Percentiles rank a stretch among this genome's conserved stretches.
These are phyloP conservation scores for Leucocoprinus leucothites DNA, from an alignment of 768 basidiomycete species.

Conservation along the genomic window DNA sequence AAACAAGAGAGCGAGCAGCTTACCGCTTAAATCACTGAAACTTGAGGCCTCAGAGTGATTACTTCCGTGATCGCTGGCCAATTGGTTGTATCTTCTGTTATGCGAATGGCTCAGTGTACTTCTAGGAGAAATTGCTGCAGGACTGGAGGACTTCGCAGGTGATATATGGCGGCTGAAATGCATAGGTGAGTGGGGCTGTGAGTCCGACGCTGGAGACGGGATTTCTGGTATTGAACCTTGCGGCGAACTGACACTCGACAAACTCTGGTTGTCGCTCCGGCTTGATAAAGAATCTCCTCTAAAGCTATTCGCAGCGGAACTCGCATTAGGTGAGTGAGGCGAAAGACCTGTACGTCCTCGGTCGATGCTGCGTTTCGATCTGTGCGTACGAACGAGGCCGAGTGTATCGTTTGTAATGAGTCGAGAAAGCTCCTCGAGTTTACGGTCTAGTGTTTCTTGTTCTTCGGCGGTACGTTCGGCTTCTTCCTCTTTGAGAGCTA, in stretches of 20 bases:
- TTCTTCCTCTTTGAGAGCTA: slow-evolving; percentile 65
- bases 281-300: slow-evolving; percentile 42
- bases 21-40: slow-evolving; percentile 86
- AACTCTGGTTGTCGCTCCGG: slow-evolving; percentile 62
- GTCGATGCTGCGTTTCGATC: slow-evolving; percentile 28
- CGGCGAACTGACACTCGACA: slow-evolving; percentile 72
- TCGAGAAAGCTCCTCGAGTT: slow-evolving; percentile 62
- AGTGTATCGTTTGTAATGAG: slow-evolving; percentile 74
- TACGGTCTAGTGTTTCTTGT: slow-evolving; percentile 62
- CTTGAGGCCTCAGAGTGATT: slow-evolving; percentile 74
- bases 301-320: slow-evolving; percentile 31
- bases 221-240: slow-evolving; percentile 81
- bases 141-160: slow-evolving; percentile 57
- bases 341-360: slow-evolving; percentile 39
- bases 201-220: slow-evolving; percentile 63
- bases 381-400: slow-evolving; percentile 56
- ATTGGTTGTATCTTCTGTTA: slow-evolving; percentile 43
- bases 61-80: slow-evolving; percentile 56
- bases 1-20: slow-evolving; percentile 18
- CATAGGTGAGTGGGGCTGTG: slow-evolving; percentile 50
- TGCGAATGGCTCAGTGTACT: slow-evolving; percentile 51
- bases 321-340: slow-evolving; percentile 17
- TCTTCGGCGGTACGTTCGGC: slow-evolving; percentile 64
- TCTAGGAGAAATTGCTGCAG: slow-evolving; percentile 54
- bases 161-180: slow-evolving; percentile 42